Evolutionary conservation across 129 eudicot species (phyloP), one percentile per base, ranked within the genome.

Genomic region (Flaveria ramosissima): DNA sequence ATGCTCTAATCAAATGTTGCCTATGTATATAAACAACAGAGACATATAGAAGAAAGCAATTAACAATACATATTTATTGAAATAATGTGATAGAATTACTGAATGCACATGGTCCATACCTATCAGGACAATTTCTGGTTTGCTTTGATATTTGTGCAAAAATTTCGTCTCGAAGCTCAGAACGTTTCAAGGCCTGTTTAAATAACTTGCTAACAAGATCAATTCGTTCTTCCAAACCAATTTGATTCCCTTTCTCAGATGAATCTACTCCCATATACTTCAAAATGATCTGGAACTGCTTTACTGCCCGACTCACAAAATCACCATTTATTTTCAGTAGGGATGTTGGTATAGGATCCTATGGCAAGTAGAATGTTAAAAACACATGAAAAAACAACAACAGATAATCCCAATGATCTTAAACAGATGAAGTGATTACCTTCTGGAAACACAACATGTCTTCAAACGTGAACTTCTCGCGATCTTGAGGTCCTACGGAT

Each of bases 321-420:
- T 91, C 99, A 76, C 89, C 78, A 48, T 86, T 88, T 81, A 95
- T 88, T 81, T 92, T 91, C 70, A 95, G 78, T 39, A 95, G 75
- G 9, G 99, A 95, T 32, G 97, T 95, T 11, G 99, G 99, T 24
- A 95, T 95, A 43, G 97, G 96, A 68, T 95, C 99, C 97, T 95
- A 88, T 62, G 79, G 84, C 63, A 50, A 70, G 72, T 68, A 47
- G 65, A 43, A 61, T 24, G 39, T 64, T 13, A 56, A 71, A 41
- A 70, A 76, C 27, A 13, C 20, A 60, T 42, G 45, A 24, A 12
- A 12, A 41, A 76, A 50, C 51, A 39, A 57, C 42, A 84, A 43
- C 14, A 50, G 63, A 47, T 66, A 32, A 67, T 41, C 41, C 23
- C 36, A n/a, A 23, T 13, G 74, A 62, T 45, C 16, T 72, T 43